Percentiles rank a stretch among this genome's conserved stretches.
Conservation (phyloP, 129 eudicot species). For the Glebionis coronaria region DNA sequence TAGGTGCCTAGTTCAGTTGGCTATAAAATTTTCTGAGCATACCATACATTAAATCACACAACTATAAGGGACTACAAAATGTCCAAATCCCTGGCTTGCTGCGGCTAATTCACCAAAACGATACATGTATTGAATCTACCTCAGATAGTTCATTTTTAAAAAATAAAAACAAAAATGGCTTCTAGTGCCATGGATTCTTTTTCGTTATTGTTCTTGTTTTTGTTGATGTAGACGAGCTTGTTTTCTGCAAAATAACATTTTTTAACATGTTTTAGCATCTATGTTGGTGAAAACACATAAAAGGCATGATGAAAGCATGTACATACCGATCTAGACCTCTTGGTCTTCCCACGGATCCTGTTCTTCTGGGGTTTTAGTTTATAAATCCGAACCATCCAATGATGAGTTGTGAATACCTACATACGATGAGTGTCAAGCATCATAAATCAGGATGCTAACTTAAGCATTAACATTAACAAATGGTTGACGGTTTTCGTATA, state of each 20-base stretch:
- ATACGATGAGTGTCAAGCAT: neutral
- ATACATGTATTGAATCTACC: too few relatives aligned
- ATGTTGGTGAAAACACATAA: neutral
- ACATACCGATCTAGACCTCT: conserved; percentile 75
- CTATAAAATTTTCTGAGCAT: neutral
- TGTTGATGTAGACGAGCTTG: conserved; percentile 39
- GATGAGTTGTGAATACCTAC: conserved; percentile 97
- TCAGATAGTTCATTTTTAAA: neutral
- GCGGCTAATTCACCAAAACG: too few relatives aligned
- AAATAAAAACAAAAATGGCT: neutral
- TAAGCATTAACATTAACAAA: neutral
- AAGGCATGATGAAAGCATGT: neutral
- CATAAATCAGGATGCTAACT: neutral
- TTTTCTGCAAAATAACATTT: conserved; percentile 51
- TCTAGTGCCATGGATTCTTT: conserved; percentile 71
- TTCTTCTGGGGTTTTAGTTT: conserved; percentile 86
- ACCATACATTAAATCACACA: neutral
- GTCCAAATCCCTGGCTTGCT: too few relatives aligned
- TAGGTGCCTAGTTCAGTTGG: neutral
- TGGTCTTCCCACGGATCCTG: conserved; percentile 83
- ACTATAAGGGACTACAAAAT: too few relatives aligned
- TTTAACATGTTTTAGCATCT: neutral
- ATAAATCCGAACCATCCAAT: conserved; percentile 99
- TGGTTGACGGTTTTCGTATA: neutral
- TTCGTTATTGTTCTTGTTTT: conserved; percentile 50